These are phyloP conservation scores for Begonia masoniana DNA, from an alignment of 306 rosid genomes.

Conservation along the genomic window DNA sequence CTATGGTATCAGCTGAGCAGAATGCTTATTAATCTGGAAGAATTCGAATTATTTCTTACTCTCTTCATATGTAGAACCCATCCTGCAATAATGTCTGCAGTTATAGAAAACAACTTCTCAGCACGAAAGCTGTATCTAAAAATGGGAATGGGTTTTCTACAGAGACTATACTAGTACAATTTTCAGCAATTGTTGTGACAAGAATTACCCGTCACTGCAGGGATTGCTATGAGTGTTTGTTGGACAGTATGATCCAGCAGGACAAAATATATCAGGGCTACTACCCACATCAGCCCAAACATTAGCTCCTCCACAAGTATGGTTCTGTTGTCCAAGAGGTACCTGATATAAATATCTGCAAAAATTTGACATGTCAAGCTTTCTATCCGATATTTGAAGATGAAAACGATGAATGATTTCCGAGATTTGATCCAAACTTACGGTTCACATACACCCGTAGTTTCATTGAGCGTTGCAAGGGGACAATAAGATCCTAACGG, in stretches of 20 bases:
- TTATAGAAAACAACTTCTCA: slow-evolving; percentile 10
- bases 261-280: slow-evolving; percentile 65
- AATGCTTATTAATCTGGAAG: neutral
- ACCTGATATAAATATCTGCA: slow-evolving; percentile 80
- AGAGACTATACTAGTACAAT: no score
- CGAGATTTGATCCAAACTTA: slow-evolving; percentile 29
- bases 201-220: slow-evolving; percentile 74
- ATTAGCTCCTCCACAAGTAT: slow-evolving; percentile 95
- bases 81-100: slow-evolving; percentile 85
- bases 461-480: slow-evolving; percentile 51
- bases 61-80: slow-evolving; percentile 73
- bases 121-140: slow-evolving; percentile 1
- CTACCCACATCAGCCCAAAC: slow-evolving; percentile 75
- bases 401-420: no score
- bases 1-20: no score
- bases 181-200: slow-evolving; percentile 1
- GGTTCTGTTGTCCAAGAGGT: slow-evolving; percentile 69
- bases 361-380: neutral
- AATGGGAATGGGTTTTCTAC: no score
- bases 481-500: slow-evolving; percentile 94
- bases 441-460: slow-evolving; percentile 93
- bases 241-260: slow-evolving; percentile 89
- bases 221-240: slow-evolving; percentile 41
- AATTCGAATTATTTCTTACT: slow-evolving; percentile 23
- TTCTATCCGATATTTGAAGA: no score